Evolutionary conservation across 208 protist species (phyloP), one percentile per base, ranked within the genome.

Genomic region (Acanthamoeba comandoni): DNA sequence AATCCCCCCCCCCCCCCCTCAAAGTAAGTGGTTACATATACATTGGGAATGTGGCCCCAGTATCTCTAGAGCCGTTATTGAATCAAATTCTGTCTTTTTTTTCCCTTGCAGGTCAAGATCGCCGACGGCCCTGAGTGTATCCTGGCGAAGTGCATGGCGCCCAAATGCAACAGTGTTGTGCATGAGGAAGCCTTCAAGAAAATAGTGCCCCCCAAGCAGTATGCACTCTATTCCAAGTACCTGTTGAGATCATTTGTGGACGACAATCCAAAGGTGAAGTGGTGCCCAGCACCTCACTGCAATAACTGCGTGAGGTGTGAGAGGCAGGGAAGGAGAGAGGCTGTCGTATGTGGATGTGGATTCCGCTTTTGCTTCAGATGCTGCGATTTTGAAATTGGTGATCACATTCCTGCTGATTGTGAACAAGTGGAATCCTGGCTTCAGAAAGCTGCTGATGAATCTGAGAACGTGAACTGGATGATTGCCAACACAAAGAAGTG

Each of bases 261-360:
- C 43, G 94, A 96, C 71, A 97, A 97, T 64, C 87, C 91, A 9
- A 92, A 94, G 53, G 82, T 98, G 11, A 95, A 95, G 65, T 96
- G 94, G 93, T 98, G 97, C 67, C 95, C 96, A 17, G 96, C 95
- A 49, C 93, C 94, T 24, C 57, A 92, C 12, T 98, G 97, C 89
- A 57, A 71, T 0, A 95, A 92, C 26, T 91, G 96, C 29, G 87
- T 97, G 8, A 65, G 93, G 53, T 86, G 93, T 11, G 93, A 94
- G 15, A 48, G 94, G 39, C 91, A 92, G 55, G 75, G 93, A 13
- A 48, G 93, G 15, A 87, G 69, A 53, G 67, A 94, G 29, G 92
- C 94, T n/a, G 94, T 94, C 0, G 51, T 69, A 22, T 92, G 86
- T 43, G 91, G 53, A 26, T 98, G 97, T 85, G 91, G 94, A 15